A percentile compares a stretch with the other conserved stretches of the same genome.
These are phyloP conservation scores for Maudiozyma saulgeensis DNA, from an alignment of 805 yeast genomes.

Conservation along the genomic window DNA sequence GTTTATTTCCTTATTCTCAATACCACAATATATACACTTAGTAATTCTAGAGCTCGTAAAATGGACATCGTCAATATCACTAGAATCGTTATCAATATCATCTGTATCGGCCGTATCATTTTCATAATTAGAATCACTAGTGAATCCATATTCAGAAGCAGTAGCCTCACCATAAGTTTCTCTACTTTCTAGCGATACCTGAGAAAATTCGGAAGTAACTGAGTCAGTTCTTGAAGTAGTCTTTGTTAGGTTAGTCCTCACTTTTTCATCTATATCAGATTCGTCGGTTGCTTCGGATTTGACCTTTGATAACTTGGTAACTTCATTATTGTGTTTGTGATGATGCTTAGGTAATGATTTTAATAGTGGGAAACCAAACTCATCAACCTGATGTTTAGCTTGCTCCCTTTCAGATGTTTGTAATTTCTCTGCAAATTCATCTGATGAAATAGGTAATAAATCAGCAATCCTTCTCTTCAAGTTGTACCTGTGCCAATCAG, in stretches of 20 bases:
- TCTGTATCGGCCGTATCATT: slow-evolving; percentile 28
- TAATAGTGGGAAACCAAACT: slow-evolving; percentile 31
- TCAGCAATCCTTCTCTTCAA: slow-evolving; percentile 86
- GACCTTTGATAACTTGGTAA: neutral
- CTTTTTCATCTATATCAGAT: neutral
- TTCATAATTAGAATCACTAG: slow-evolving; percentile 31
- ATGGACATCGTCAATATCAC: slow-evolving; percentile 2
- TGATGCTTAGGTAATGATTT: slow-evolving; percentile 7
- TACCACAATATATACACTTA: slow-evolving; percentile 50
- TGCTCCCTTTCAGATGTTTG: slow-evolving; percentile 30
- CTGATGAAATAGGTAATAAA: slow-evolving; percentile 63
- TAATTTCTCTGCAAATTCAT: slow-evolving; percentile 32
- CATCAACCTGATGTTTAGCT: slow-evolving; percentile 28
- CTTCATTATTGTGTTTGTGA: neutral
- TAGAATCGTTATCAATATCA: slow-evolving; percentile 15
- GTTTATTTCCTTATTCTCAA: slow-evolving; percentile 43
- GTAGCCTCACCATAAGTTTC: slow-evolving; percentile 35
- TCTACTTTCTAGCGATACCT: slow-evolving; percentile 31
- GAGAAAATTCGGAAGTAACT: slow-evolving; percentile 44
- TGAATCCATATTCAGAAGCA: slow-evolving; percentile 41
- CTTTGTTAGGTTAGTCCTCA: slow-evolving; percentile 17
- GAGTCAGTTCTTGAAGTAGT: slow-evolving; percentile 46
- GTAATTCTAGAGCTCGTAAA: slow-evolving; percentile 19
- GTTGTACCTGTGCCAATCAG: slow-evolving; percentile 97
- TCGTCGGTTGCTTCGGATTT: slow-evolving; percentile 1